Evolutionary conservation across 129 eudicot species (phyloP), one percentile per base, ranked within the genome.

Genomic region (Chrysanthemum lavandulifolium): DNA sequence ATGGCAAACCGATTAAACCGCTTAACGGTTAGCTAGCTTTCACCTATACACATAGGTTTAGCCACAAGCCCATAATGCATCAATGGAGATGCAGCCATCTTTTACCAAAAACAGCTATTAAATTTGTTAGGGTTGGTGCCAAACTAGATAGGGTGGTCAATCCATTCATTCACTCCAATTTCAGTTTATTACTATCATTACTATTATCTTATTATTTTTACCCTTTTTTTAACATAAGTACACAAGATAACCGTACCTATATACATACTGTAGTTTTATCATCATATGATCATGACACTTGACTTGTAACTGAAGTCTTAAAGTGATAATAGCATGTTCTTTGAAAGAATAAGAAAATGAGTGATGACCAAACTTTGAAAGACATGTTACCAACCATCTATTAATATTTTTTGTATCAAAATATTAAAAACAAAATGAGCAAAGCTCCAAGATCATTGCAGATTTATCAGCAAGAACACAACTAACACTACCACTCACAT

Each of bases 401-500:
- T 2, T 57, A 16, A 18, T 57, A 14, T 53, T 53, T 53, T 53
- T 3, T 0, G 0, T 13, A 13, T 53, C 2, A 53, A 16, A 47
- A 13, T 10, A 14, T 23, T 49, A 68, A 18, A 51, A 69, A 23
- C 16, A 12, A 19, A 13, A 21, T 49, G 6, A 23, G 2, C 15
- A n/a, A 67, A 25, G 21, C 21, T n/a, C 2, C 16, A 15, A 70
- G 48, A 40, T 40, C 45, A 40, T 70, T 27, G 13, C 75, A 70
- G 40, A 69, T 31, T 33, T 2, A 31, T 56, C 19, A 31, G 59
- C 51, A 18, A 71, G 57, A 71, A 43, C 40, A 31, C 54, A 47
- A 43, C 23, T 45, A 36, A 54, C 67, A 71, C 67, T 29, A 61
- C 77, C 16, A 73, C 69, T 73, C 77, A 48, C 77, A 61, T 73